These are phyloP conservation scores for Apiospora rasikravindrae DNA, from an alignment of 2,329 filamentous ascomycete genomes.

Conservation along the genomic window DNA sequence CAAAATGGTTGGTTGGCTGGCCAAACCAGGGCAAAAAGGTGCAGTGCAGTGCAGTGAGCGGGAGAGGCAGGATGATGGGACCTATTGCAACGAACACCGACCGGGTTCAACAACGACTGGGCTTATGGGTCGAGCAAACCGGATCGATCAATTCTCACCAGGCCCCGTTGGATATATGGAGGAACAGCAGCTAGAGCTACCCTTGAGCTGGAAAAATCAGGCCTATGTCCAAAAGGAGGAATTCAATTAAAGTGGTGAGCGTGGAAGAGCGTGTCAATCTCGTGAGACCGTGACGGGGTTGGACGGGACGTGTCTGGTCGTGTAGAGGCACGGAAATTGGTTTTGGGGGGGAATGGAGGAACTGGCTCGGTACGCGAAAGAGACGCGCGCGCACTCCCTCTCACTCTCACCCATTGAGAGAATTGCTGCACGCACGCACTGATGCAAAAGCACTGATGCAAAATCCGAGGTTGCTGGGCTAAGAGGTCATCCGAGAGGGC, in stretches of 20 bases:
- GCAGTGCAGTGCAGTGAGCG: not conserved
- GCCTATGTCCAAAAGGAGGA: constrained; percentile 24
- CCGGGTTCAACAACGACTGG: not conserved
- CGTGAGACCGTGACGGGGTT: constrained; percentile 37
- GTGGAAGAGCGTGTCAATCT: constrained; percentile 41
- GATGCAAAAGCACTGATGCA: constrained; percentile 12
- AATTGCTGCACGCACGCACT: constrained; percentile 1
- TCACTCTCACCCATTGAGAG: not conserved
- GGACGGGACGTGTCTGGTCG: constrained; percentile 23
- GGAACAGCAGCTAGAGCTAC: constrained; percentile 5
- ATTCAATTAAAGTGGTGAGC: constrained; percentile 40
- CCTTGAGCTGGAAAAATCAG: constrained; percentile 11
- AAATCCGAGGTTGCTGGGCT: not conserved
- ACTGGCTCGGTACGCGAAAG: not conserved
- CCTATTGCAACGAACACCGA: not conserved
- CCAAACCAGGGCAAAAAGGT: not conserved
- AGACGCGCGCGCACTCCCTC: not conserved
- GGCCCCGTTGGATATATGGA: constrained; percentile 6
- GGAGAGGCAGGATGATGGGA: not conserved
- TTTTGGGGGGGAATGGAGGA: not conserved
- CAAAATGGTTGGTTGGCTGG: constrained; percentile 5
- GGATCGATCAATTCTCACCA: not conserved
- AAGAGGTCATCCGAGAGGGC: not conserved
- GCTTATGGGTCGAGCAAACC: not conserved
- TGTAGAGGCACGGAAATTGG: constrained; percentile 21